A percentile compares a stretch with the other conserved stretches of the same genome.
Conservation (phyloP, 179 eudicot genomes). For the Silene coronaria region DNA sequence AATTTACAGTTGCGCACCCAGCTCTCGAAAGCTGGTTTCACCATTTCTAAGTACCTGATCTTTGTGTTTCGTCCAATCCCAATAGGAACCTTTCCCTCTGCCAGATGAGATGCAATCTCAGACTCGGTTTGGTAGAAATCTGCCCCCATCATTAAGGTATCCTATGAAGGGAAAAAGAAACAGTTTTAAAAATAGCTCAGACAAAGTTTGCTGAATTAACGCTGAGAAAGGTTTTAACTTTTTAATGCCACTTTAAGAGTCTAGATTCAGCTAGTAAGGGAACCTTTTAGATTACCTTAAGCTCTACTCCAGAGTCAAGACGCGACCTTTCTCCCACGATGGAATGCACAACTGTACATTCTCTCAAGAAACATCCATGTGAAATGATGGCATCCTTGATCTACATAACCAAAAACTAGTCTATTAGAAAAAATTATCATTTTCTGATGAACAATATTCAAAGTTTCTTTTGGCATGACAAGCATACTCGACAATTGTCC, state of each 20-base stretch:
- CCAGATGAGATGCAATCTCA: slow-evolving; percentile 73
- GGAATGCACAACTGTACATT: slow-evolving; percentile 63
- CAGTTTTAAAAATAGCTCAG: neutral
- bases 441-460: neutral
- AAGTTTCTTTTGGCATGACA: neutral
- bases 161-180: slow-evolving; percentile 34
- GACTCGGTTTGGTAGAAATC: slow-evolving; percentile 84
- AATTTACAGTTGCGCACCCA: neutral
- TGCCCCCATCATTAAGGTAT: slow-evolving; percentile 96
- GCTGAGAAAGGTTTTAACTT: neutral
- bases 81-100: slow-evolving; percentile 75
- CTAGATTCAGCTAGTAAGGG: neutral
- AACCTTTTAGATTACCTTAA: slow-evolving; percentile 42
- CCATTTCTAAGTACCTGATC: slow-evolving; percentile 42
- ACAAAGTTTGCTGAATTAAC: neutral
- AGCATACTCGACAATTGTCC: slow-evolving; percentile 57
- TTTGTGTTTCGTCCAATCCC: slow-evolving; percentile 88
- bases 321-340: slow-evolving; percentile 90
- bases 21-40: too few relatives aligned
- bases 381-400: slow-evolving; percentile 87
- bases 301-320: slow-evolving; percentile 73
- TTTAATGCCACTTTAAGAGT: neutral
- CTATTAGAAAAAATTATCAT: neutral
- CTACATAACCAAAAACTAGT: slow-evolving; percentile 34
- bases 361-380: slow-evolving; percentile 87